These are phyloP conservation scores for Aspergillus fijiensis DNA, from an alignment of 2,329 filamentous ascomycete species.

Conservation along the genomic window DNA sequence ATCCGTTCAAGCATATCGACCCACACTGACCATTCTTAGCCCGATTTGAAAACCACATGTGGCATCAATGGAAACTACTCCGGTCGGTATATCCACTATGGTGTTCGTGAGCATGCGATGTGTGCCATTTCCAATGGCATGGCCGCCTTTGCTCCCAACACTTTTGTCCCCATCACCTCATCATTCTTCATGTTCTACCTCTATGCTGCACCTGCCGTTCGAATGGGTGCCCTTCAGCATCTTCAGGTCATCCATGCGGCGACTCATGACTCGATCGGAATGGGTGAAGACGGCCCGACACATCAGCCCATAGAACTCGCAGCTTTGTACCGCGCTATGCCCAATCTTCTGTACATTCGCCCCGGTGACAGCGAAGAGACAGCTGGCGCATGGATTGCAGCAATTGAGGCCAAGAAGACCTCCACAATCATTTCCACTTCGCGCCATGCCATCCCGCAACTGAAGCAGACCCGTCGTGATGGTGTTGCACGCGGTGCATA, in stretches of 20 bases:
- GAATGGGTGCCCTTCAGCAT: slow-evolving; percentile 59
- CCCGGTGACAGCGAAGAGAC: slow-evolving; percentile 60
- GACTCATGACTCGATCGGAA: slow-evolving; percentile 62
- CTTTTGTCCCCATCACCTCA: slow-evolving; percentile 58
- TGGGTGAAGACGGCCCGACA: slow-evolving; percentile 61
- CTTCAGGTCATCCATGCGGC: slow-evolving; percentile 60
- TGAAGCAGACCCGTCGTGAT: slow-evolving; percentile 38
- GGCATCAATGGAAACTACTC: slow-evolving; percentile 52
- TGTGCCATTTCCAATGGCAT: slow-evolving; percentile 77
- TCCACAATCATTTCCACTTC: slow-evolving; percentile 48
- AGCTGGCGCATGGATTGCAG: slow-evolving; percentile 45
- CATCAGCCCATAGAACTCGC: slow-evolving; percentile 62
- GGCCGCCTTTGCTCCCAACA: slow-evolving; percentile 56
- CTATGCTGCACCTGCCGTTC: slow-evolving; percentile 57
- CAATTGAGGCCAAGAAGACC: slow-evolving; percentile 39
- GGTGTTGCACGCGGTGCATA: slow-evolving; percentile 45
- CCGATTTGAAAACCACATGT: slow-evolving; percentile 29
- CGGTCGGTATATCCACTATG: slow-evolving; percentile 56
- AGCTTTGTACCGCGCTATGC: slow-evolving; percentile 61
- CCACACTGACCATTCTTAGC: slow-evolving; percentile 23
- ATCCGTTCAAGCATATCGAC: background rate
- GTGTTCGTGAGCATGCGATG: slow-evolving; percentile 64
- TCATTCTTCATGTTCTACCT: slow-evolving; percentile 66
- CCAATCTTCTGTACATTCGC: slow-evolving; percentile 61
- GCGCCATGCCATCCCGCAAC: slow-evolving; percentile 44